These are phyloP conservation scores for Prunella vulgaris DNA, from an alignment of 257 asterid species.

Conservation along the genomic window DNA sequence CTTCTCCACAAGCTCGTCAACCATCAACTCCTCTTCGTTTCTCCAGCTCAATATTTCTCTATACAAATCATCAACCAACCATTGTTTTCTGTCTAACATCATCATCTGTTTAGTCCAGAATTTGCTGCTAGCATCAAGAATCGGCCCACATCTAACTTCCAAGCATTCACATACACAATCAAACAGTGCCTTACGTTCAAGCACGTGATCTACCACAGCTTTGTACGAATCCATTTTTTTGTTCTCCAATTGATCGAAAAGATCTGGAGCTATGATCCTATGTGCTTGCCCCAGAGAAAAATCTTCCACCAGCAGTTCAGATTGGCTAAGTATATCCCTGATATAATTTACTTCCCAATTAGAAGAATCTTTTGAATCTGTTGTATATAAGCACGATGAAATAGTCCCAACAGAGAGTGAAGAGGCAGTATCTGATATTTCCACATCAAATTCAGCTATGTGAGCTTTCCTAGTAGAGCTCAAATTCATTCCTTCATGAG, in stretches of 20 bases:
- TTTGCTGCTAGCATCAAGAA: constrained; percentile 40
- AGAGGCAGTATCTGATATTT: constrained; percentile 76
- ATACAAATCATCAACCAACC: constrained; percentile 72
- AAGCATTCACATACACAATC: constrained; percentile 66
- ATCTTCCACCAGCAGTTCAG: constrained; percentile 49
- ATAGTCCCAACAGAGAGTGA: constrained; percentile 44
- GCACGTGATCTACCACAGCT: constrained; percentile 41
- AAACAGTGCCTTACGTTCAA: constrained; percentile 58
- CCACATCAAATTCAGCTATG: constrained; percentile 45
- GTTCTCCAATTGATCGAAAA: constrained; percentile 59
- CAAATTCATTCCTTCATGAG: constrained; percentile 45
- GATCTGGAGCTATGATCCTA: constrained; percentile 45
- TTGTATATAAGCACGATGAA: constrained; percentile 28
- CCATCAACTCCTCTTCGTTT: constrained; percentile 68
- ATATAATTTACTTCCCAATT: constrained; percentile 67
- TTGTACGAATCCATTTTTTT: constrained; percentile 35
- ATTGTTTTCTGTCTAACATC: constrained; percentile 34
- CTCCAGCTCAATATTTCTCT: constrained; percentile 70
- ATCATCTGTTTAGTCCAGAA: constrained; percentile 57
- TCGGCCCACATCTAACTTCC: constrained; percentile 35
- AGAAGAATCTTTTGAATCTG: constrained; percentile 38
- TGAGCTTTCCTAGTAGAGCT: constrained; percentile 39
- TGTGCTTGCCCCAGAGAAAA: constrained; percentile 58
- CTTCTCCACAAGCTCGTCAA: constrained; percentile 84
- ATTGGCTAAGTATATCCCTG: constrained; percentile 35